Conservation (phyloP, 441 rosid species). For the Francoa sonchifolia region DNA sequence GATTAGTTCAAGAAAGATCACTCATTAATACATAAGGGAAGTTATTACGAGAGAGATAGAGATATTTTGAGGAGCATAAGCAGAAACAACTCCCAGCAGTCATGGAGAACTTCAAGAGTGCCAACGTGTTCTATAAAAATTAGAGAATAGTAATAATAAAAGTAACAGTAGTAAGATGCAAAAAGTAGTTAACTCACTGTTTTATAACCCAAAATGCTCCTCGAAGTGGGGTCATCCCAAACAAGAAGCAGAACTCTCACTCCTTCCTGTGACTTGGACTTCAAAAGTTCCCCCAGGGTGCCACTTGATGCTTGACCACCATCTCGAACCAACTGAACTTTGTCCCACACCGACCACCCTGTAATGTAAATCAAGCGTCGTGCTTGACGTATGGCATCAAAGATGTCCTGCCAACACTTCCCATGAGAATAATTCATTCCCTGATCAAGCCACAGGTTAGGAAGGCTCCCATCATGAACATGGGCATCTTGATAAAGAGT, state of each 20-base stretch:
- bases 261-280: constrained; percentile 54
- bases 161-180: too few relatives aligned
- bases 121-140: background rate
- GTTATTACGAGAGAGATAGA: constrained; percentile 3
- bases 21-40: background rate
- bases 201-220: constrained; percentile 31
- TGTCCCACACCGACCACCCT: constrained; percentile 55
- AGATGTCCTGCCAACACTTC: constrained; percentile 54
- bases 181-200: constrained; percentile 18
- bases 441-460: constrained; percentile 32
- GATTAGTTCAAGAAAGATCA: constrained; percentile 5
- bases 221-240: constrained; percentile 72
- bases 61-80: background rate
- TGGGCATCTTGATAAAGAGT: constrained; percentile 66
- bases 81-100: too few relatives aligned
- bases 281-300: constrained; percentile 46
- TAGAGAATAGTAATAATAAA: too few relatives aligned
- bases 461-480: constrained; percentile 34
- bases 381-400: constrained; percentile 42
- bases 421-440: constrained; percentile 27
- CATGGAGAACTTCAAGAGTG: background rate
- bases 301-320: constrained; percentile 15
- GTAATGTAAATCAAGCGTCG: constrained; percentile 48
- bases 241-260: constrained; percentile 56
- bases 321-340: constrained; percentile 35